Base-by-base conservation (phyloP, 2,329 filamentous ascomycete genomes). In the Sporothrix euskadiensis region DNA sequence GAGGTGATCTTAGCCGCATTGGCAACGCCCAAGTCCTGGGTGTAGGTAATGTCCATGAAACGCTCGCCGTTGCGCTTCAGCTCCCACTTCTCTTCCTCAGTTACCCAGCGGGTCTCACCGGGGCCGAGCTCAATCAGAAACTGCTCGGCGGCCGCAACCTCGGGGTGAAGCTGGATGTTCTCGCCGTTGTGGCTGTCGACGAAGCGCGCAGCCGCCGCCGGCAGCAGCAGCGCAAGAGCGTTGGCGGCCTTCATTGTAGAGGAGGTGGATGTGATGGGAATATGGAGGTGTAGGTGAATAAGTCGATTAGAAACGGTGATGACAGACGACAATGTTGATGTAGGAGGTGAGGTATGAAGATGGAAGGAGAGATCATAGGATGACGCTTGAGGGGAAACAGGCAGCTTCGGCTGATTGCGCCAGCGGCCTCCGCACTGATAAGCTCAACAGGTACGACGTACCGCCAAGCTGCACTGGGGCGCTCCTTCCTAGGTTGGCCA, bases 31-130 rank as follows among this genome's bases (percentile, higher is more conserved):
- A 92, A 87, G 69, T 92, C 87, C 70, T 86, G 84, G 73, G 90
- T 88, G 57, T 93, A 88, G 75, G 96, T 98, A 79, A 98, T 94
- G 83, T 98, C 95, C 87, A 98, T 97, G 86, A 98, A 98, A 79
- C 91, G 92, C 77, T 91, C 87, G 78, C 94, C 94, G 80, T 92
- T 94, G 77, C 94, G 87, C 79, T 92, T 91, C 76, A 98, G 84
- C 81, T 91, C 90, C 94, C 95, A 98, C 83, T 98, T 99, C 84
- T 98, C 90, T 49, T 97, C 93, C 79, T 98, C 95, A 0, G 93
- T 97, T 44, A 98, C 91, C 92, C 93, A 96, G 85, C 88, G 85
- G 32, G 91, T 94, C 80, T 95, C 87, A 73, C 92, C 94, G 3
- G 94, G 94, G n/a, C 89, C 88, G 35, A 96, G 86, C 84, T 98